Base-by-base conservation (phyloP, 768 basidiomycete genomes). In the Tylopilus balloui region DNA sequence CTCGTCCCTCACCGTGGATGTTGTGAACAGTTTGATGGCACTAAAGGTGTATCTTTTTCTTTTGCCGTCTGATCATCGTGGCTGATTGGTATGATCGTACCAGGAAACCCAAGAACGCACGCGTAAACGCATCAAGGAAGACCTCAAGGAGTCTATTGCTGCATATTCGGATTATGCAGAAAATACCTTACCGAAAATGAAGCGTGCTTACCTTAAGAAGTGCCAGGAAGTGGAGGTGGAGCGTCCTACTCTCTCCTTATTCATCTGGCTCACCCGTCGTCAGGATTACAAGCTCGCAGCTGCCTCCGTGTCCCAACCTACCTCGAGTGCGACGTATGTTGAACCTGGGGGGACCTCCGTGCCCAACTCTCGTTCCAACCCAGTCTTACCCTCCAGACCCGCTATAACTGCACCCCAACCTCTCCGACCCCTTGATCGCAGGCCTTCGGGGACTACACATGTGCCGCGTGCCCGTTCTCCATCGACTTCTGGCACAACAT, bases 61-160 rank as follows among this genome's bases (percentile, higher is more conserved):
- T 27, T 28, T n/a, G n/a, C 27, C 20, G 39, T 19, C 28, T 6
- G 17, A 27, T 47, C 7, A 32, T 31, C 27, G 11, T 25, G 11
- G 45, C 47, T 51, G 48, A 51, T 32, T 50, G 15, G 3, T 9
- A 13, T 42, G 29, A 11, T 45, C 11, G 12, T 5, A 20, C 14
- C 52, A 92, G 90, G 92, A 94, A 57, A 86, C 85, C 11, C 92
- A 95, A 71, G 89, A 91, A 46, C 80, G 93, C 31, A 94, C 91
- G n/a, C 78, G 89, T 40, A 89, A 90, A 63, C 83, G 90, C 23
- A 86, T 96, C 65, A 91, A 88, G 64, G 92, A 95, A 61, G 92
- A 94, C 63, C 68, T 94, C 47, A 92, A 91, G 66, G 81, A 82
- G 9, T 89, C 92, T 0, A 73, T 73, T n/a, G 56, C 68, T 46